Evolutionary conservation across 2,329 filamentous ascomycete genomes (phyloP), one percentile per base, ranked within the genome.

Genomic region (Monilinia fructigena): DNA sequence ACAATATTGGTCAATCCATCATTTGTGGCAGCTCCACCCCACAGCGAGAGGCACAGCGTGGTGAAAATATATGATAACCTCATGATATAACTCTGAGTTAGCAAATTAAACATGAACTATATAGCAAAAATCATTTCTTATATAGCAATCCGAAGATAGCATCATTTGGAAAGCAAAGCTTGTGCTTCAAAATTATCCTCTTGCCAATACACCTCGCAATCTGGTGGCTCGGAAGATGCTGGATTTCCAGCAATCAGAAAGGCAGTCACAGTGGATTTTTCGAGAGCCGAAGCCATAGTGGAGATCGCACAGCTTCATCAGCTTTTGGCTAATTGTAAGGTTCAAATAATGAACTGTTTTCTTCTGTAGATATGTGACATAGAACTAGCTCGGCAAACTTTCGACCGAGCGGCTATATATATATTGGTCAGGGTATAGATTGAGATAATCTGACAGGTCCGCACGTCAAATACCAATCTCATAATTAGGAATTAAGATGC

Each of bases 1-100:
- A 85, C 83, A 1, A 77, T 72, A 23, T 79, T 77, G 14, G 77
- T 79, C 64, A 80, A 76, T 45, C 77, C 78, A 72, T 82, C 77
- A 63, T 77, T 75, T 4, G 77, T 80, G n/a, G 75, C 76, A 66
- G 63, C 56, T 8, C 69, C 70, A n/a, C 69, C 67, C 66, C 71
- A 75, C 28, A 75, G 64, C 4, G 74, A 65, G 42, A 70, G 60
- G 14, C 59, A 70, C 23, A 76, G 58, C 54, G 69, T 67, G 8
- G 67, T 56, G 48, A 76, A 66, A 47, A 76, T 66, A 58, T 67
- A 60, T 12, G 69, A 64, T 54, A 74, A 61, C 40, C 68, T 70
- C 72, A 74, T 74, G 35, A 65, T 65, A n/a, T 42, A 14, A 52
- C 58, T 10, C 11, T 45, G 23, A 42, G 35, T 40, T 12, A 61